Base-by-base conservation (phyloP, 345 rosid genomes). In the Nasturtium officinale region DNA sequence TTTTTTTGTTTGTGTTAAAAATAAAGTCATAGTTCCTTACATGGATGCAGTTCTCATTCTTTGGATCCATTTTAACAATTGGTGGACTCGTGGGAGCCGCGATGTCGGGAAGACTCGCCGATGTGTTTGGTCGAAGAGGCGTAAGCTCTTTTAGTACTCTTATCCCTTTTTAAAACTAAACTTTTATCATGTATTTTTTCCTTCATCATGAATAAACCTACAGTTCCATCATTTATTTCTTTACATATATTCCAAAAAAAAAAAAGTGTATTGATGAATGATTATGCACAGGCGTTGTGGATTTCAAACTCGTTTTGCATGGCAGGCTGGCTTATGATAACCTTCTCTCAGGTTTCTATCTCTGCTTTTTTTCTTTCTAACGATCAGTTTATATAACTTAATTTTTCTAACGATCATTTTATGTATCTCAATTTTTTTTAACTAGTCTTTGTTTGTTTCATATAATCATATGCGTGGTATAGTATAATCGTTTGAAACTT, bases 21-120 rank as follows among this genome's bases (percentile, higher is more conserved):
- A 35, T 9, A 12, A 35, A 35, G 4, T 35, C 25, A 23, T 38
- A 40, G 50, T 56, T 48, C 15, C 16, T 26, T 32, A 5, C 33
- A 53, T 52, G 61, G 50, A 65, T 79, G 82, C 84, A 92, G 98
- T 92, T 81, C 73, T 90, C 98, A 8, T 68, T 90, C 67, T 92
- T 92, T 50, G 96, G 95, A 46, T 86, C 96, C 8, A 79, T 90
- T 73, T 77, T 92, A 77, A 90, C 95, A 0, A 75, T 88, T 65
- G 98, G 98, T 65, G 98, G 92, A 32, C 88, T 88, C 86, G 61
- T 92, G 52, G 98, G 98, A 35, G 96, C 96, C 2, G 82, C 82
- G 9, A 78, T 87, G 83, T 88, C 92, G 5, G 96, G 98, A 62
- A 86, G 61, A 71, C 71, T 86, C 35, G 91, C 96, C 12, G 96